Percentiles rank a stretch among this genome's conserved stretches.
phyloP scores from a whole-genome alignment of 331 rosid genomes.

The Acacia concinna region DNA sequence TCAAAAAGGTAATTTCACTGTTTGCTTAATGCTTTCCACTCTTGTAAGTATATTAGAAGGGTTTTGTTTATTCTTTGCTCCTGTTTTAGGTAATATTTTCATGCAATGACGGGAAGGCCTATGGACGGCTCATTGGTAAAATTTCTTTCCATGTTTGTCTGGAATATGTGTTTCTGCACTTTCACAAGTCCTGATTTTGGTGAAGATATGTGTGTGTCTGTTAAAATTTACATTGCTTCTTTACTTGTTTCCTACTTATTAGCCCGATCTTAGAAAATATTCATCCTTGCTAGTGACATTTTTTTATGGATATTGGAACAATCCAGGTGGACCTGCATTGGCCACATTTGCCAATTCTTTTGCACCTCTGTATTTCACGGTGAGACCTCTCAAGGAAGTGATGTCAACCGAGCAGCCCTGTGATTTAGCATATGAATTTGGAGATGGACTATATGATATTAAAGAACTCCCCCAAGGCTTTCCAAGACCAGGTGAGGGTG shows the following conservation, averaged over 20 bases:
- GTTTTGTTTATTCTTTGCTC: constrained; percentile 31
- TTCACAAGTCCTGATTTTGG: constrained; percentile 2
- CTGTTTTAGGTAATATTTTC: constrained; percentile 62
- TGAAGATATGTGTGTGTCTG: neutral
- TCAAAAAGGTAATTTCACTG: constrained; percentile 59
- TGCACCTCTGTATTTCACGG: constrained; percentile 69
- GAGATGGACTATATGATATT: constrained; percentile 68
- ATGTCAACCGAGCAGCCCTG: constrained; percentile 95
- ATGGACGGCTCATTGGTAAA: constrained; percentile 77
- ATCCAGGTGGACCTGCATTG: constrained; percentile 59
- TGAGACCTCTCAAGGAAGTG: constrained; percentile 68
- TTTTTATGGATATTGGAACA: constrained; percentile 30
- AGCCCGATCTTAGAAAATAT: neutral
- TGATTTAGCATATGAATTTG: constrained; percentile 80
- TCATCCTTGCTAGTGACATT: neutral
- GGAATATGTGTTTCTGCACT: neutral
- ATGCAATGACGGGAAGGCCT: constrained; percentile 55
- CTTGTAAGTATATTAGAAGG: constrained; percentile 16
- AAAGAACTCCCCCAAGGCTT: constrained; percentile 71
- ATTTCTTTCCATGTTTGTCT: constrained; percentile 8
- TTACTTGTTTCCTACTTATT: neutral
- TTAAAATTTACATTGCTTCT: neutral
- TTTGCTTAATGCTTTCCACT: constrained; percentile 20
- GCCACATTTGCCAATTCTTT: constrained; percentile 57
- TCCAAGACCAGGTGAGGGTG: constrained; percentile 63